Evolutionary conservation across 345 rosid species (phyloP).

Genomic region (Lagerstroemia speciosa): DNA sequence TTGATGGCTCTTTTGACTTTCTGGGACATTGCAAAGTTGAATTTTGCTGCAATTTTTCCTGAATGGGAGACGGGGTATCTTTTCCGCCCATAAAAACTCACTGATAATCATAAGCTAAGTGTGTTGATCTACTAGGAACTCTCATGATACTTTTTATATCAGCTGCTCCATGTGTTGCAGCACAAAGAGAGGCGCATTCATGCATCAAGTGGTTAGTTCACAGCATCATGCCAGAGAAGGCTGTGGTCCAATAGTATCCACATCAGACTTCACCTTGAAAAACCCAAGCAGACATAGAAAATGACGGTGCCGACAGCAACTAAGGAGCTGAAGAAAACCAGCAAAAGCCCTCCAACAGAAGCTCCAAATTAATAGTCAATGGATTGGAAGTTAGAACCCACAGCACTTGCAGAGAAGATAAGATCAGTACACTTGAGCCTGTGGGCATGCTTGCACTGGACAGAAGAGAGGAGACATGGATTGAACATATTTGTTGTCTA

Average conservation of each 20-base stretch:
- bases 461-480: not conserved
- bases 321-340: not conserved
- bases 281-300: not conserved
- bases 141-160: not conserved
- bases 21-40: not conserved
- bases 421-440: not conserved
- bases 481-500: not conserved
- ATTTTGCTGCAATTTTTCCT: not conserved
- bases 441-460: not conserved
- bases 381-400: not conserved
- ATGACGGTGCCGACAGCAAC: not conserved
- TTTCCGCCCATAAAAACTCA: not conserved
- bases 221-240: not conserved
- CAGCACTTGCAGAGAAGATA: not conserved
- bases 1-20: not conserved
- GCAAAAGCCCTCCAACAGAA: not conserved
- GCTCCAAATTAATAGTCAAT: slow-evolving; percentile 7
- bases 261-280: not conserved
- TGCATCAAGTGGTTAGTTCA: not conserved
- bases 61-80: not conserved
- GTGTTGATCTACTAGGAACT: not conserved
- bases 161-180: not conserved
- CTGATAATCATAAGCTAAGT: not conserved
- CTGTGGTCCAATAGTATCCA: not conserved
- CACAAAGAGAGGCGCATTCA: not conserved